Evolutionary conservation across 495 filamentous ascomycete species (phyloP).

Genomic region (Lentithecium fluviatile): DNA sequence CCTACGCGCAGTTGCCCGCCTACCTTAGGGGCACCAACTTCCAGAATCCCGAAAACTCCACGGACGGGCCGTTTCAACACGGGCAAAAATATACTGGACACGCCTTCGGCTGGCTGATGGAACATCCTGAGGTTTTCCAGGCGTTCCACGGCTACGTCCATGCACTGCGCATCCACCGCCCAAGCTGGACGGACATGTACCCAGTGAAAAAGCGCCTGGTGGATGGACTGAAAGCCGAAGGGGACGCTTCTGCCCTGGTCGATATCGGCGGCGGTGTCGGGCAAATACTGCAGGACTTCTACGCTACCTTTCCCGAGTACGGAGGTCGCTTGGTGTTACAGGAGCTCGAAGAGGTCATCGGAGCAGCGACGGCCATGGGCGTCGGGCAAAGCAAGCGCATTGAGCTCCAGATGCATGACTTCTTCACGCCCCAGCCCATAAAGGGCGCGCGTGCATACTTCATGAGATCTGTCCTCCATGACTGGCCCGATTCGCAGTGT

Average conservation of each 20-base stretch:
- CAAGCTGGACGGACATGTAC: slow-evolving; percentile 12
- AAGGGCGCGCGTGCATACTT: slow-evolving; percentile 13
- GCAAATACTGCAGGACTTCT: slow-evolving; percentile 3
- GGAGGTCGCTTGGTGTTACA: slow-evolving; percentile 6
- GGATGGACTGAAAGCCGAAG: not conserved
- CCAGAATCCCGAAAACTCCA: slow-evolving; percentile 2
- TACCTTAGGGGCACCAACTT: slow-evolving; percentile 1
- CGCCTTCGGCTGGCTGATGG: slow-evolving; percentile 8
- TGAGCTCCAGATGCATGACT: slow-evolving; percentile 4
- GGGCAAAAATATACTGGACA: not conserved
- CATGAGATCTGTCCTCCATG: slow-evolving; percentile 7
- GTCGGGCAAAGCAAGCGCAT: not conserved
- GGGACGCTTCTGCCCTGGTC: slow-evolving; percentile 1
- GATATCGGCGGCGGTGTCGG: slow-evolving; percentile 10
- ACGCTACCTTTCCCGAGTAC: not conserved
- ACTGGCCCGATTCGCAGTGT: slow-evolving; percentile 9
- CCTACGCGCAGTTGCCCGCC: slow-evolving; percentile 2
- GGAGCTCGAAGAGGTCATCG: slow-evolving; percentile 5
- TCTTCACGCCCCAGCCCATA: slow-evolving; percentile 6
- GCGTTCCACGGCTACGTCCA: slow-evolving; percentile 4
- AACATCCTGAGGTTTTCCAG: slow-evolving; percentile 13
- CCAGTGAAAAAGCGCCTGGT: not conserved
- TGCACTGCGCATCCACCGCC: not conserved
- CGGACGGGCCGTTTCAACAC: slow-evolving; percentile 11
- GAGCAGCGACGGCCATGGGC: not conserved